Evolutionary conservation across 371 early-diverging fungal species (phyloP), one percentile per base, ranked within the genome.

Genomic region (Phascolomyces articulosus): DNA sequence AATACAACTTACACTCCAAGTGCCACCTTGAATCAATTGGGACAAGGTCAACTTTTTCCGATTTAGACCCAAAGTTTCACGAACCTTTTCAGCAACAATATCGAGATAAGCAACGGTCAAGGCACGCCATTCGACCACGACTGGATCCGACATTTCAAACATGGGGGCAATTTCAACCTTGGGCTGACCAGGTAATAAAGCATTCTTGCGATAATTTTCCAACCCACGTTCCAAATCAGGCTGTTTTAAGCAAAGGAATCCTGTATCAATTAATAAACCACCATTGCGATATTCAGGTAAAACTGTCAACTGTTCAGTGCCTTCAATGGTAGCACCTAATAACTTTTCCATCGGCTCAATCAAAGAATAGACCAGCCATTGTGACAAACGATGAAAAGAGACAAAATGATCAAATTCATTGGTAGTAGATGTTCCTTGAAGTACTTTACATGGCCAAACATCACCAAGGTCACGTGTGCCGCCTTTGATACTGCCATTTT

Each of bases 201-300:
- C 72, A 57, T 83, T 80, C 27, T 69, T 66, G 31, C 74, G 78
- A 55, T 79, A 83, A 47, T 83, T 78, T 15, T 69, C 60, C 7
- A 83, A 68, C 9, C 83, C 83, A 55, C 80, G 80, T 55, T 83
- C 79, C 27, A 74, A 66, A 61, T 80, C 80, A 13, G 48, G 55
- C 28, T 70, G 70, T 48, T 80, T 83, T 23, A 83, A 58, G 0
- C 71, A 75, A 27, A 83, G 57, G 34, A 83, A 78, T 0, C 83
- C 83, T 10, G 74, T 75, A 54, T 83, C 83, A 34, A 83, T 75
- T 44, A 83, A 63, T 18, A 83, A 67, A 8, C 83, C 83, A 48
- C 92, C 97, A 73, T 96, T 96, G 58, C 95, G 84, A 75, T 96
- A 96, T 74, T 97, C 96, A 9, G 97, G 90, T 38, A 96, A 75